These are phyloP conservation scores for Leonotis leonurus DNA, from an alignment of 257 asterid species.

Conservation along the genomic window DNA sequence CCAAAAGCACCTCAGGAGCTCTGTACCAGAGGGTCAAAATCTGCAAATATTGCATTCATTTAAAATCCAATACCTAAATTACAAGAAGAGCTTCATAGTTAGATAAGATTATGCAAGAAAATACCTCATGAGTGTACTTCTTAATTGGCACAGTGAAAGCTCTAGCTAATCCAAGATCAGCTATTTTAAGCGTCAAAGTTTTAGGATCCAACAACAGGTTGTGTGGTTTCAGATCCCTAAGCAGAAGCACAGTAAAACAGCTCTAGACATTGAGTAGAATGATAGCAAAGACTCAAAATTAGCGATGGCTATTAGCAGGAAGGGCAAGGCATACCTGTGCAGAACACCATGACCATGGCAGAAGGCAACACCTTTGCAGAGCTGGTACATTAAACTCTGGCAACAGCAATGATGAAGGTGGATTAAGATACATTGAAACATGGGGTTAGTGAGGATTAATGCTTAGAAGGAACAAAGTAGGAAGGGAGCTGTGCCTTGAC, in stretches of 20 bases:
- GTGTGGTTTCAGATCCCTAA: conserved; percentile 96
- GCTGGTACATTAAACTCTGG: conserved; percentile 92
- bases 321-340: conserved; percentile 47
- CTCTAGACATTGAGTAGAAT: not conserved
- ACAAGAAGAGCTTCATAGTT: not conserved
- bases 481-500: conserved; percentile 42
- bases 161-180: conserved; percentile 96
- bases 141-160: conserved; percentile 87
- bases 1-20: conserved; percentile 98
- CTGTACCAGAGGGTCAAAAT: conserved; percentile 97
- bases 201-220: conserved; percentile 95
- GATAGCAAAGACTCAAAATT: not conserved
- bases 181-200: conserved; percentile 84
- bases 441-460: not conserved
- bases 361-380: conserved; percentile 91
- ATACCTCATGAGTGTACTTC: conserved; percentile 95
- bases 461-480: not conserved
- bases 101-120: not conserved
- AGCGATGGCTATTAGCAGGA: not conserved
- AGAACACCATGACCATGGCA: conserved; percentile 96
- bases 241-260: not conserved
- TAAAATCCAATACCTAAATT: not conserved
- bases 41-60: conserved; percentile 29
- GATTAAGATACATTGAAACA: not conserved
- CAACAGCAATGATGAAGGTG: not conserved